Evolutionary conservation across 495 filamentous ascomycete genomes (phyloP), one percentile per base, ranked within the genome.

Genomic region (Rostrohypoxylon terebratum): DNA sequence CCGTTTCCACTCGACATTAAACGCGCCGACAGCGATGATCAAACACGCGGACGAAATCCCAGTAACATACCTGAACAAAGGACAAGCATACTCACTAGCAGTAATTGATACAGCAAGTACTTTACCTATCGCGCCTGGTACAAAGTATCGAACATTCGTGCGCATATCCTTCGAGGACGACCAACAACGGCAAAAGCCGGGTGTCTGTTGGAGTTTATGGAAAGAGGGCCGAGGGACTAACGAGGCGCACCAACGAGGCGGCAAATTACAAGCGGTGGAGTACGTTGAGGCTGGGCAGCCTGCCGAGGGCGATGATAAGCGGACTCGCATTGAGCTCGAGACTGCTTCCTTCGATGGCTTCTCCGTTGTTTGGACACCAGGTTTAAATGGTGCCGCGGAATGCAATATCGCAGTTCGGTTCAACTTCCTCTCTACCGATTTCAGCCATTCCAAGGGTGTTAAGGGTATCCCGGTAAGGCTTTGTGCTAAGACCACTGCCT

Each of bases 351-450:
- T 97, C 66, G 95, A 99, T 75, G 93, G 94, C 8, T 98, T 99
- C 77, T 92, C 89, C 4, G 93, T 98, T 13, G 89, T 88, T 25
- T 99, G 96, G 96, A 92, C 89, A 1, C 90, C 92, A 0, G 87
- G 88, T 20, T 74, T 87, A 23, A 87, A 86, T 59, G 87, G 87
- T 0, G 72, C 81, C 1, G 82, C 90, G 7, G 91, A 97, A 59
- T 96, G 93, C 80, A 90, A 86, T 25, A 87, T 99, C 36, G 89
- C 93, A 13, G 92, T 98, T 14, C 92, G 94, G 50, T 99, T 98
- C 86, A 98, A 99, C 79, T 99, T 99, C 76, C 86, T 98, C 0
- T 99, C 96, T 0, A 99, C 95, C 11, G 96, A 99, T 76, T 99
- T 98, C 77, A 98, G 94, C 77, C 94, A 97, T 74, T 98, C 96